phyloP scores from a whole-genome alignment of 2,329 filamentous ascomycete species.

The Pseudogymnoascus sp. region DNA sequence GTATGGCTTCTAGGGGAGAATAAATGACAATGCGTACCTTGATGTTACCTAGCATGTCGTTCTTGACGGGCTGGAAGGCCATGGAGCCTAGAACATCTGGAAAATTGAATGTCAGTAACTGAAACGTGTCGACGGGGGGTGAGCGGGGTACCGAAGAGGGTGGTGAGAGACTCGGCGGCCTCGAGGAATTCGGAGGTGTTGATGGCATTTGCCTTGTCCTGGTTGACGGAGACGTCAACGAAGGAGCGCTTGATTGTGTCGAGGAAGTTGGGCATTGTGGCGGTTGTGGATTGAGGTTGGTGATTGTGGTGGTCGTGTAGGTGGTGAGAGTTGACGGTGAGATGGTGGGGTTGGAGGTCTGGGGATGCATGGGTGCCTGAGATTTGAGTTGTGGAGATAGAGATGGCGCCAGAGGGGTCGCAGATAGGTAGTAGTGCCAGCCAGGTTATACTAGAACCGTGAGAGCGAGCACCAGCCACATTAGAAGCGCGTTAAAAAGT shows the following conservation, averaged over 20 bases:
- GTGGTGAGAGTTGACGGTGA: background rate
- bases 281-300: conserved; percentile 4
- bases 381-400: background rate
- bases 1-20: background rate
- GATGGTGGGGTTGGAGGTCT: conserved; percentile 4
- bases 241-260: conserved; percentile 80
- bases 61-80: conserved; percentile 86
- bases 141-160: conserved; percentile 64
- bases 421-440: background rate
- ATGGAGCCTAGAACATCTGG: conserved; percentile 57
- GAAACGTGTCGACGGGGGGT: background rate
- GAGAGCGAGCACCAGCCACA: background rate
- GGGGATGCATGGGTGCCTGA: conserved; percentile 8
- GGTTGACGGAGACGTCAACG: conserved; percentile 69
- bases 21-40: conserved; percentile 49
- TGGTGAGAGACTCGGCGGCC: conserved; percentile 77
- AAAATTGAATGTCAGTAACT: background rate
- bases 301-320: background rate
- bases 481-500: background rate
- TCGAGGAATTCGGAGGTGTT: conserved; percentile 83
- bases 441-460: background rate
- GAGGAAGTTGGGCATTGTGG: conserved; percentile 57
- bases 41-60: conserved; percentile 83
- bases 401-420: background rate
- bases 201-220: conserved; percentile 67